Conservation (phyloP, 139 green algal genomes). For the Chlorella sp. region DNA sequence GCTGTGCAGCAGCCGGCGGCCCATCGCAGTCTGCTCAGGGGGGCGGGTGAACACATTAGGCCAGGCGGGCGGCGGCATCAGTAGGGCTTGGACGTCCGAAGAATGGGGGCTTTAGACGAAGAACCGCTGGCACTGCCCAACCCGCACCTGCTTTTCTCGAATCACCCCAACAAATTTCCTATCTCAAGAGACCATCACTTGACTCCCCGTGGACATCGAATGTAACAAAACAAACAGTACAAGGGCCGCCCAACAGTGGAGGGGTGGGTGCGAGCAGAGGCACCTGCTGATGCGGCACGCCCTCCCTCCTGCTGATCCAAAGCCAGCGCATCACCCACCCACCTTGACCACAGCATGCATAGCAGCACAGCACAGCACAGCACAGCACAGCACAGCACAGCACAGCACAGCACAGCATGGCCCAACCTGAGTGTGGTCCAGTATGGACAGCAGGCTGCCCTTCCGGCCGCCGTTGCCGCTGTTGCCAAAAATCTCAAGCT, state of each 20-base stretch:
- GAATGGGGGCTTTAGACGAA: too few relatives aligned
- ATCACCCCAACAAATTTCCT: too few relatives aligned
- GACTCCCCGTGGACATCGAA: too few relatives aligned
- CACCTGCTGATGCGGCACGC: not conserved
- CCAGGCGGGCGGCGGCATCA: not conserved
- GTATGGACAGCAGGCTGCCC: conserved; percentile 84
- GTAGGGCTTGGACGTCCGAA: not conserved
- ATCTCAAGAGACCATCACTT: too few relatives aligned
- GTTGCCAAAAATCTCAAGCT: conserved; percentile 63
- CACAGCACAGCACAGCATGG: not conserved
- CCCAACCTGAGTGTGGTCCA: conserved; percentile 72
- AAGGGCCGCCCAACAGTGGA: too few relatives aligned
- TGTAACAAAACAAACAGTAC: too few relatives aligned
- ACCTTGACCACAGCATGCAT: not conserved
- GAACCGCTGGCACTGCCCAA: too few relatives aligned
- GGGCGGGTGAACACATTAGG: too few relatives aligned
- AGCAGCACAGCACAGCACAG: not conserved
- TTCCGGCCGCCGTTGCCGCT: conserved; percentile 43
- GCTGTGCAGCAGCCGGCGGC: conserved; percentile 73
- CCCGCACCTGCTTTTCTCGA: too few relatives aligned
- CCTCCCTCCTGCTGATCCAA: not conserved
- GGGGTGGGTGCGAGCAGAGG: too few relatives aligned
- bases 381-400: too few relatives aligned
- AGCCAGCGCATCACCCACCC: not conserved
- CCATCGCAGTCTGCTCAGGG: conserved; percentile 59